Evolutionary conservation across 2,329 filamentous ascomycete species (phyloP).

Genomic region (Chaetomium globosum): DNA sequence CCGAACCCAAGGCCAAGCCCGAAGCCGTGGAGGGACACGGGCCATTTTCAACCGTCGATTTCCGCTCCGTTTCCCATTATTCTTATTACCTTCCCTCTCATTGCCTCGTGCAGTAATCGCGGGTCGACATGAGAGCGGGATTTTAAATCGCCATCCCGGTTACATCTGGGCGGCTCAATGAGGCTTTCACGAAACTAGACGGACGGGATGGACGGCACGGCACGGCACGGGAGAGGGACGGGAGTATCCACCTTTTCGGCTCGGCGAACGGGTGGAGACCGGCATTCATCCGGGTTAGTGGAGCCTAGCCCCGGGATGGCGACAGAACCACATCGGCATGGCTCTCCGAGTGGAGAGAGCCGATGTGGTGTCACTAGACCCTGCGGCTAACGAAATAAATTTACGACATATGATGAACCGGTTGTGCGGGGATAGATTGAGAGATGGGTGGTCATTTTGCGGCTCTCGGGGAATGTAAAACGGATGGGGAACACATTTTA

Average conservation of each 20-base stretch:
- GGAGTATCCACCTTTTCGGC: slow-evolving; percentile 22
- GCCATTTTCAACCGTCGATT: not conserved
- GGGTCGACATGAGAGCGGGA: not conserved
- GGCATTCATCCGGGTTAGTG: slow-evolving; percentile 9
- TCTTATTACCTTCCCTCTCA: not conserved
- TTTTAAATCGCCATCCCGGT: slow-evolving; percentile 5
- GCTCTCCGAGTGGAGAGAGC: slow-evolving; percentile 8
- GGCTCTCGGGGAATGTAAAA: slow-evolving; percentile 10
- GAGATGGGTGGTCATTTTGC: slow-evolving; percentile 19
- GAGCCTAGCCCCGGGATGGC: not conserved
- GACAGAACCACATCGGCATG: slow-evolving; percentile 1
- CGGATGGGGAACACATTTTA: not conserved
- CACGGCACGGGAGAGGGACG: slow-evolving; percentile 29
- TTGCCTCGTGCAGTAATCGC: not conserved
- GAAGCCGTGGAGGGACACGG: not conserved
- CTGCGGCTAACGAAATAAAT: slow-evolving; percentile 1
- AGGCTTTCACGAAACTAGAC: slow-evolving; percentile 15
- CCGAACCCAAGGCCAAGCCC: slow-evolving; percentile 1
- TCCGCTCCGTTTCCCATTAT: not conserved
- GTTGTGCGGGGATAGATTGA: slow-evolving; percentile 25
- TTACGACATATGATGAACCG: slow-evolving; percentile 16
- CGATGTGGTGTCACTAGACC: slow-evolving; percentile 14
- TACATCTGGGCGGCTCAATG: slow-evolving; percentile 8
- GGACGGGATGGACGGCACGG: slow-evolving; percentile 24
- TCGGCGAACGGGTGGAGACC: slow-evolving; percentile 11